These are phyloP conservation scores for Ambispora gerdemannii DNA, from an alignment of 192 early-diverging fungal genomes.

Conservation along the genomic window DNA sequence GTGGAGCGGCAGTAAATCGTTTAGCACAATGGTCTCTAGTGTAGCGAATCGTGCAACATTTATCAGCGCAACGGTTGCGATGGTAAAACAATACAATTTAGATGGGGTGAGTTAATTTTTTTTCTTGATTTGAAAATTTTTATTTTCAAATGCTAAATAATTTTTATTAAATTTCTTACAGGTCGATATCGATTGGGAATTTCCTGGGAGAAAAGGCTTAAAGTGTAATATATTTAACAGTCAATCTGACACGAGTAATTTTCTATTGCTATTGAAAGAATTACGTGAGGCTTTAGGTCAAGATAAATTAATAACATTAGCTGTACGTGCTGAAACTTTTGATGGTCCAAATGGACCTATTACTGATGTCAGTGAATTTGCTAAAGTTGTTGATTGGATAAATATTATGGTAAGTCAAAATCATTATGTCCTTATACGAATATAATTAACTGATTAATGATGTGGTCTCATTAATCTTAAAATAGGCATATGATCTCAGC, in stretches of 20 bases:
- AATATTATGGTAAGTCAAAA: constrained; percentile 74
- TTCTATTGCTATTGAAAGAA: constrained; percentile 53
- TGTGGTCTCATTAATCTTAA: not conserved
- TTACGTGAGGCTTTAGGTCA: constrained; percentile 48
- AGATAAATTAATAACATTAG: constrained; percentile 58
- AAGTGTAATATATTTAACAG: constrained; percentile 56
- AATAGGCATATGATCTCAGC: not conserved
- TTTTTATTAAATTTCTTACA: not conserved
- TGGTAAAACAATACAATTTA: constrained; percentile 53
- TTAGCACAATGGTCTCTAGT: constrained; percentile 56
- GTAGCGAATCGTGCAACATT: constrained; percentile 50
- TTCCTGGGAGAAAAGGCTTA: constrained; percentile 62
- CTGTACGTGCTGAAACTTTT: constrained; percentile 61
- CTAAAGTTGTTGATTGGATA: constrained; percentile 56
- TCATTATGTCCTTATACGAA: too few species aligned
- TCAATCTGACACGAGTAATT: constrained; percentile 61
- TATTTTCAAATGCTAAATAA: not conserved
- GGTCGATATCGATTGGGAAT: constrained; percentile 48
- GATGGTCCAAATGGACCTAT: constrained; percentile 49
- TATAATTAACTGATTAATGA: not conserved
- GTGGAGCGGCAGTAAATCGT: constrained; percentile 70
- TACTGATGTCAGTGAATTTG: constrained; percentile 56
- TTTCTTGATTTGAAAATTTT: not conserved
- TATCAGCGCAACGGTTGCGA: constrained; percentile 54
- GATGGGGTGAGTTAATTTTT: constrained; percentile 53